These are phyloP conservation scores for Phialophora macrospora DNA, from an alignment of 2,329 filamentous ascomycete genomes.

Conservation along the genomic window DNA sequence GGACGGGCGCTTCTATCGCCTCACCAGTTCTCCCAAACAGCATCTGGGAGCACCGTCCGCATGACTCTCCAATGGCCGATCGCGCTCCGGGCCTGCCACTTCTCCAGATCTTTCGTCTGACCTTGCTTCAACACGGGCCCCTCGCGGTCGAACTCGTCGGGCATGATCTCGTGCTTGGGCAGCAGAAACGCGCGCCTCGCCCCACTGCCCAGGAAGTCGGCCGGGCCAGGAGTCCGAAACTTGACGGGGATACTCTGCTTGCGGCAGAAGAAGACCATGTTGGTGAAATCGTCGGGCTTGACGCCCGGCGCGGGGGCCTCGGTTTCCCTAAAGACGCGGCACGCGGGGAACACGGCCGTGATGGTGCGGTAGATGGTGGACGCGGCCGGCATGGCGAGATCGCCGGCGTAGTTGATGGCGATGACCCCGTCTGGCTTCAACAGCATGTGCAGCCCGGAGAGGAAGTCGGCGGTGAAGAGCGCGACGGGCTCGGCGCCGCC, in stretches of 20 bases:
- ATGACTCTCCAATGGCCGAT: constrained; percentile 90
- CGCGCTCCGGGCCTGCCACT: constrained; percentile 76
- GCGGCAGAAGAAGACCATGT: constrained; percentile 94
- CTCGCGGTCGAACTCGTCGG: constrained; percentile 51
- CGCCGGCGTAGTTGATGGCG: constrained; percentile 95
- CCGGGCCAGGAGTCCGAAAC: constrained; percentile 69
- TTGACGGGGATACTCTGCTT: constrained; percentile 60
- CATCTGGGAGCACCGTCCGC: constrained; percentile 76
- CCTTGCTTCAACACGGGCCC: constrained; percentile 64
- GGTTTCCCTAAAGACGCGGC: constrained; percentile 86
- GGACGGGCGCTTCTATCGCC: not conserved
- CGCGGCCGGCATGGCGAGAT: constrained; percentile 76
- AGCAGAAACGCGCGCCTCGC: constrained; percentile 72
- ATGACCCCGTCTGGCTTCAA: constrained; percentile 80
- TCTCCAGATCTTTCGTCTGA: constrained; percentile 68
- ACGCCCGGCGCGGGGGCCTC: constrained; percentile 56
- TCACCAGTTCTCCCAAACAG: constrained; percentile 89
- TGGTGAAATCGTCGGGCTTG: constrained; percentile 74
- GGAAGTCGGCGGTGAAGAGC: constrained; percentile 86
- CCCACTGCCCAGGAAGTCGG: constrained; percentile 74
- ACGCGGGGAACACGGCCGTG: constrained; percentile 79
- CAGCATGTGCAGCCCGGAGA: constrained; percentile 70
- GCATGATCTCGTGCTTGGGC: constrained; percentile 72
- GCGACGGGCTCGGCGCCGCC: constrained; percentile 88
- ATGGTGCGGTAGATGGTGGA: constrained; percentile 83